Evolutionary conservation across 768 basidiomycete species (phyloP).

Genomic region (Candolleomyces eurysporus): DNA sequence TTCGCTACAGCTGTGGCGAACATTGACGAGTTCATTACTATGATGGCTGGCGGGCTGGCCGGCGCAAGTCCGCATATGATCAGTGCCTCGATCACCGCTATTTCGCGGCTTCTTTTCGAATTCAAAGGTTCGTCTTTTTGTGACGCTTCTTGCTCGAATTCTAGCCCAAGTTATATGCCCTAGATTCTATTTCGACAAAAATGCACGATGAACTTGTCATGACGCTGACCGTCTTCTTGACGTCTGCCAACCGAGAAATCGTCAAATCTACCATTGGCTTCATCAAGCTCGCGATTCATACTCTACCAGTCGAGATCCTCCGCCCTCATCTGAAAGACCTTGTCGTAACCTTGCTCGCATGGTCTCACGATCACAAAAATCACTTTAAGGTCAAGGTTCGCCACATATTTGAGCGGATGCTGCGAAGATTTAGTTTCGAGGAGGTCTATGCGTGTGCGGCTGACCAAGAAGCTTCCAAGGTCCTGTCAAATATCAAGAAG

Average conservation of each 20-base stretch:
- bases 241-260: slow-evolving; percentile 94
- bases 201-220: slow-evolving; percentile 84
- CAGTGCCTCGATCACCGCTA: slow-evolving; percentile 91
- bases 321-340: slow-evolving; percentile 74
- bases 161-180: neutral
- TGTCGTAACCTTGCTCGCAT: slow-evolving; percentile 81
- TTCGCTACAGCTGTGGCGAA: slow-evolving; percentile 53
- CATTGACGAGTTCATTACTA: slow-evolving; percentile 92
- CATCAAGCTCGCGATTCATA: slow-evolving; percentile 89
- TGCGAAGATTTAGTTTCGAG: slow-evolving; percentile 87
- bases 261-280: slow-evolving; percentile 96
- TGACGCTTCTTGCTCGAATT: neutral
- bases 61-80: slow-evolving; percentile 97
- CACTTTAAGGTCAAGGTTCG: slow-evolving; percentile 97
- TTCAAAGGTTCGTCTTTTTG: slow-evolving; percentile 70
- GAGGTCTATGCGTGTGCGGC: slow-evolving; percentile 72
- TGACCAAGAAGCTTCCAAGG: slow-evolving; percentile 82
- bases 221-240: slow-evolving; percentile 87
- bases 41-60: slow-evolving; percentile 93
- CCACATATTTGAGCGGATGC: slow-evolving; percentile 95
- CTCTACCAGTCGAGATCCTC: slow-evolving; percentile 68
- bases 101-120: slow-evolving; percentile 93
- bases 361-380: slow-evolving; percentile 98
- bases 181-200: slow-evolving; percentile 64
- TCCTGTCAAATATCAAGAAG: slow-evolving; percentile 92